A percentile compares a stretch with the other conserved stretches of the same genome.
These are phyloP conservation scores for Tuber indicum DNA, from an alignment of 495 filamentous ascomycete species.

Conservation along the genomic window DNA sequence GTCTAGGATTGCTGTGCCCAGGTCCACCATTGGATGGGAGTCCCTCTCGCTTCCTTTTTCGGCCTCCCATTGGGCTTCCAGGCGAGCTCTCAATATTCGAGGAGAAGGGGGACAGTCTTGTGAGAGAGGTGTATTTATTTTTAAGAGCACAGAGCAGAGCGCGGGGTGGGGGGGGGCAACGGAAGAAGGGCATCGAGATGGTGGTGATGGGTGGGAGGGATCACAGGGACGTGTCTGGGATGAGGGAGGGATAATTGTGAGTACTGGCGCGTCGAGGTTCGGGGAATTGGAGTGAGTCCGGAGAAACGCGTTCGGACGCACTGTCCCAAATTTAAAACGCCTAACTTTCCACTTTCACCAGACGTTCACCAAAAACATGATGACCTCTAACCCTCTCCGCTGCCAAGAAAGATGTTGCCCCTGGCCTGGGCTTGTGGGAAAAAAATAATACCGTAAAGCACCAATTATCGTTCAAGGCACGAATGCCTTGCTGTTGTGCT, in stretches of 20 bases:
- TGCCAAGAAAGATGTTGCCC: background rate
- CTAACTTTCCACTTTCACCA: background rate
- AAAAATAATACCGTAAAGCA: background rate
- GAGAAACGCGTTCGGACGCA: slow-evolving; percentile 18
- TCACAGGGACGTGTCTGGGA: slow-evolving; percentile 15
- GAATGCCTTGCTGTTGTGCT: slow-evolving; percentile 24
- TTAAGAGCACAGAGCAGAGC: background rate
- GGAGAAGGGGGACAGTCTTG: background rate
- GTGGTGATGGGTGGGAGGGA: slow-evolving; percentile 7
- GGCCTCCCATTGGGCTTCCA: background rate
- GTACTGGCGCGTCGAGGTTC: slow-evolving; percentile 14
- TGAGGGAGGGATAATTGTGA: slow-evolving; percentile 4
- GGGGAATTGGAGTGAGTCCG: slow-evolving; percentile 21
- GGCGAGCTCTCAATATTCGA: background rate
- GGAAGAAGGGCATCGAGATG: background rate
- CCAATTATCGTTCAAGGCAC: slow-evolving; percentile 18
- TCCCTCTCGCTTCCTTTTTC: background rate
- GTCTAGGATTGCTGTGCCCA: background rate
- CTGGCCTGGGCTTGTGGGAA: background rate
- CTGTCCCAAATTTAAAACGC: slow-evolving; percentile 23
- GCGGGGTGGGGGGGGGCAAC: background rate
- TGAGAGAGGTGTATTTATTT: background rate
- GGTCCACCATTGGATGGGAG: background rate
- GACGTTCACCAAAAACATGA: background rate
- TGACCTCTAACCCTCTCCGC: background rate